A percentile compares a stretch with the other conserved stretches of the same genome.
Evolutionary conservation across 257 asterid genomes (phyloP).

Genomic region (Linderniella brevidens): DNA sequence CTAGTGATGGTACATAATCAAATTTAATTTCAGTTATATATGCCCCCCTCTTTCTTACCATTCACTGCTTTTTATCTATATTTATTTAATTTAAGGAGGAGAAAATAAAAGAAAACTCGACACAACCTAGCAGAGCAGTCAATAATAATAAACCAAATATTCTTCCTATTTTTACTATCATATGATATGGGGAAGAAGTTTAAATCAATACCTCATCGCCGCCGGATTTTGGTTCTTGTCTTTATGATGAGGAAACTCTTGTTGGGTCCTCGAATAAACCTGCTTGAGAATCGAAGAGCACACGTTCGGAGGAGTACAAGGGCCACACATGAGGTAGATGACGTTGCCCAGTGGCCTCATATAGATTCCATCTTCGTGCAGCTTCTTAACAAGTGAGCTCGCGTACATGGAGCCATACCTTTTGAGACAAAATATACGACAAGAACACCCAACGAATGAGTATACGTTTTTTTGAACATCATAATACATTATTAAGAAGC

Average conservation of each 20-base stretch:
- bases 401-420: conserved; percentile 85
- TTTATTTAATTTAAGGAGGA: too few species aligned
- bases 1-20: too few species aligned
- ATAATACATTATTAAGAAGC: background rate
- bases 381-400: conserved; percentile 44
- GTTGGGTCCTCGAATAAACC: conserved; percentile 37
- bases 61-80: too few species aligned
- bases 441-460: background rate
- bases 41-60: too few species aligned
- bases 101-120: too few species aligned
- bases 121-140: too few species aligned
- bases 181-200: too few species aligned
- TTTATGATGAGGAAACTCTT: conserved; percentile 43
- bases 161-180: too few species aligned
- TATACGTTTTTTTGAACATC: background rate
- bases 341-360: conserved; percentile 94
- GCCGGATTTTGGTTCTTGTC: conserved; percentile 5
- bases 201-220: conserved; percentile 10
- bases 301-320: conserved; percentile 47
- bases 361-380: conserved; percentile 67
- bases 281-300: conserved; percentile 40
- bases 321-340: conserved; percentile 79
- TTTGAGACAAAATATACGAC: too few species aligned
- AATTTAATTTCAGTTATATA: too few species aligned
- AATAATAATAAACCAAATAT: too few species aligned